A percentile compares a stretch with the other conserved stretches of the same genome.
phyloP scores from a whole-genome alignment of 75 land plant species.

The Sequoiadendron giganteum region DNA sequence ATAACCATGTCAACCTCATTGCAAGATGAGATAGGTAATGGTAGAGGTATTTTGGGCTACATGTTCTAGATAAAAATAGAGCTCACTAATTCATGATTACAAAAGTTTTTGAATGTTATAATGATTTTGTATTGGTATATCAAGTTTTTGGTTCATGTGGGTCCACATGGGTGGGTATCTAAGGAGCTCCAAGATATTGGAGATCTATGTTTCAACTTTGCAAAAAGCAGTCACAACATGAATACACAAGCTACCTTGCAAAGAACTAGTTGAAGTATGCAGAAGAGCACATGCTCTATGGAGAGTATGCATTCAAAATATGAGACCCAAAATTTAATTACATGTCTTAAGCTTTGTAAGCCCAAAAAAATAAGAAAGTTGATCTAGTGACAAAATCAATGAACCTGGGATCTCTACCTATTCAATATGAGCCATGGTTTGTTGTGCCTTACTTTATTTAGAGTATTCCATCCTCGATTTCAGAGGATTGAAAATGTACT shows the following conservation, averaged over 20 bases:
- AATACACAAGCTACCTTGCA: constrained; percentile 59
- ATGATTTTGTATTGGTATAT: constrained; percentile 72
- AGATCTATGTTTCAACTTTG: constrained; percentile 83
- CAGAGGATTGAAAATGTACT: constrained; percentile 63
- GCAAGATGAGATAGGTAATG: constrained; percentile 51
- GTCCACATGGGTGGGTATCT: constrained; percentile 89
- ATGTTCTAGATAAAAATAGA: constrained; percentile 70
- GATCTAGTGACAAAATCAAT: constrained; percentile 70
- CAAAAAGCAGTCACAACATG: constrained; percentile 84
- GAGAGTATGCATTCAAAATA: constrained; percentile 80
- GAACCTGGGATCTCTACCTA: constrained; percentile 45
- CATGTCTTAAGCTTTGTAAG: constrained; percentile 51
- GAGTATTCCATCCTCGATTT: constrained; percentile 41
- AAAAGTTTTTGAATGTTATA: constrained; percentile 68
- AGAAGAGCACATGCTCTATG: constrained; percentile 81
- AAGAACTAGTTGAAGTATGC: constrained; percentile 72
- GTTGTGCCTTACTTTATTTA: constrained; percentile 68
- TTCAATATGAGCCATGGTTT: constrained; percentile 83
- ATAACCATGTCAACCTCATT: background rate
- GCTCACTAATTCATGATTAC: constrained; percentile 82
- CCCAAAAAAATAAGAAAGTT: constrained; percentile 84
- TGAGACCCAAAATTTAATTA: constrained; percentile 67
- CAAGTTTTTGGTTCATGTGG: constrained; percentile 56
- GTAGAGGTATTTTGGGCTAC: background rate
- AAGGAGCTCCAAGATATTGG: constrained; percentile 83